Evolutionary conservation across 805 yeast genomes (phyloP), one percentile per base, ranked within the genome.

Genomic region (Kurtzmaniella fragi): DNA sequence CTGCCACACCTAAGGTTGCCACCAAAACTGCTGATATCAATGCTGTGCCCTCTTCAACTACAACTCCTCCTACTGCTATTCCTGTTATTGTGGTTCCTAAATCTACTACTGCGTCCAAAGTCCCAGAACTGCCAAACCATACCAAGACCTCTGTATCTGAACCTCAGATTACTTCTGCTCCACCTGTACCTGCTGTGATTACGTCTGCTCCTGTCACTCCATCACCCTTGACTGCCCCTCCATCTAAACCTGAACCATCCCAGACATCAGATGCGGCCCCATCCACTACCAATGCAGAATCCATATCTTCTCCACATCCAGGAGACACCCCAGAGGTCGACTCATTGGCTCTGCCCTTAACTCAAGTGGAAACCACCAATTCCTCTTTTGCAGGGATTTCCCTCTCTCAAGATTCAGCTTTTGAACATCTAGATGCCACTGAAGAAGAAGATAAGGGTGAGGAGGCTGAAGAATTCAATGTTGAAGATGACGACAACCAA

Each of bases 311-410:
- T n/a, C n/a, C n/a, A n/a, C n/a, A n/a, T n/a, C n/a, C n/a, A n/a
- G 16, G 29, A 35, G 31, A n/a, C 35, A 28, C 25, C 38, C 41
- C 13, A 20, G 25, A 20, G 6, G 28, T 28, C 7, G 37, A 34
- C 15, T 34, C 37, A 5, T 20, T 16, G 5, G 31, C 37, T 10
- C 37, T 34, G 37, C 37, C 37, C 6, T 38, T 51, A 32, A 44
- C 57, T 26, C 57, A 57, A 17, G 61, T 57, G 16, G 50, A 53
- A 32, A 62, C 69, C 2, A 44, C 61, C 4, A 46, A 53, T 10
- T 58, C 64, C 6, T 63, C 70, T 28, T 64, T 61, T 52, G 68
- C 69, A 13, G 69, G 67, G 4, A 64, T 64, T 29, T 60, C 67
- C 1, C 41, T 57, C 15, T 48, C 60, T 12, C 52, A 45, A 9